Evolutionary conservation across 352 stramenopile species (phyloP).

Genomic region (Phytophthora citrophthora): DNA sequence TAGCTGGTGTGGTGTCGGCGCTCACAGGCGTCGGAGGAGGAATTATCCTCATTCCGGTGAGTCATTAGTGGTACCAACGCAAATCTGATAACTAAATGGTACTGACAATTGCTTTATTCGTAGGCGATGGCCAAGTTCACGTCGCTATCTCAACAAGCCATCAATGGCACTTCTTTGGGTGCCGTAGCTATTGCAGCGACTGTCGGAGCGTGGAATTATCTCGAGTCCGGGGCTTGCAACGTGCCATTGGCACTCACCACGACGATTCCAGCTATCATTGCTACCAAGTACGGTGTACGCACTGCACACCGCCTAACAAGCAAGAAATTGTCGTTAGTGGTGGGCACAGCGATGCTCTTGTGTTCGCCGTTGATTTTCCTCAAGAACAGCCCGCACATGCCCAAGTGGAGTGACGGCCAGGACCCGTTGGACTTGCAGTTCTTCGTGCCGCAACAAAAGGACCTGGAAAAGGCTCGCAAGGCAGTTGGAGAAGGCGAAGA

Average conservation of each 20-base stretch:
- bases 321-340: conserved; percentile 77
- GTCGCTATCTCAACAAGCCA: conserved; percentile 73
- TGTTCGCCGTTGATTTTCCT: conserved; percentile 84
- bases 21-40: conserved; percentile 84
- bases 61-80: conserved; percentile 1
- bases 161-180: conserved; percentile 86
- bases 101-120: conserved; percentile 2
- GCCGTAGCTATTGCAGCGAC: conserved; percentile 75
- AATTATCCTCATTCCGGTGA: conserved; percentile 84
- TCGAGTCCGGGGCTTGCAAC: conserved; percentile 75
- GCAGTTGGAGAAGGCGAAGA: conserved; percentile 6
- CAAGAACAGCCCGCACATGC: conserved; percentile 81
- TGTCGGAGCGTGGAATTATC: conserved; percentile 78
- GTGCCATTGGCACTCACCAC: conserved; percentile 72
- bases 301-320: conserved; percentile 77
- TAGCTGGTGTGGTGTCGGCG: conserved; percentile 77
- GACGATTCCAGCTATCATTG: conserved; percentile 79
- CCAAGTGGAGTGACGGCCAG: conserved; percentile 65
- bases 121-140: conserved; percentile 86
- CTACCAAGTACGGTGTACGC: conserved; percentile 81
- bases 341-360: conserved; percentile 78
- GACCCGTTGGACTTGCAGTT: conserved; percentile 82
- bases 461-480: conserved; percentile 24
- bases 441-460: conserved; percentile 54
- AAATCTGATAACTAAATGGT: background rate